Conservation (phyloP, 257 asterid genomes). For the Solanum clarkiae region DNA sequence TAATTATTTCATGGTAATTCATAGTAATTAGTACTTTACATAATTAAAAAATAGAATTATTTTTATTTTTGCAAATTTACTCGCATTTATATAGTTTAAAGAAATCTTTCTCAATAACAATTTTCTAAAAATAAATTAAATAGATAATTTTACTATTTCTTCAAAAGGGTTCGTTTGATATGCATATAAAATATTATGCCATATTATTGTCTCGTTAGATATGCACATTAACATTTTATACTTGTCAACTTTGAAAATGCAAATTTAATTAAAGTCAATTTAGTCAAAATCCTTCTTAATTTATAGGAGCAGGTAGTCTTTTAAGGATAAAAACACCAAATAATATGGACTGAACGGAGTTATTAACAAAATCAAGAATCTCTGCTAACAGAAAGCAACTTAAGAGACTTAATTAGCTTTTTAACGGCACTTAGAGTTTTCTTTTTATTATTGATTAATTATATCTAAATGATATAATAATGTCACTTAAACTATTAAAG, state of each 20-base stretch:
- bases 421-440: background rate
- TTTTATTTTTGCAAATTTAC: background rate
- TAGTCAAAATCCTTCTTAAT: background rate
- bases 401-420: background rate
- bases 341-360: too few species aligned
- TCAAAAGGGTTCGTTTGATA: background rate
- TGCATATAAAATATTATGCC: background rate
- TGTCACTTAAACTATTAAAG: too few species aligned
- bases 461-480: background rate
- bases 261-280: background rate
- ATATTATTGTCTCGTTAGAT: background rate
- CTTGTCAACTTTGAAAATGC: background rate
- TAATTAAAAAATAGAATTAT: background rate
- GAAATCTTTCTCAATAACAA: background rate
- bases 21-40: background rate
- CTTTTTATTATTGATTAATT: background rate
- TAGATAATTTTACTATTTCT: background rate
- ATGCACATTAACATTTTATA: background rate
- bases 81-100: background rate
- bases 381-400: background rate
- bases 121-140: background rate
- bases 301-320: background rate
- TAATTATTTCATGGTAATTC: background rate
- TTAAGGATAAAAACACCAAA: too few species aligned
- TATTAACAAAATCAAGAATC: background rate